Base-by-base conservation (phyloP, 1,284 basidiomycete genomes). In the Ganoderma meredithae region DNA sequence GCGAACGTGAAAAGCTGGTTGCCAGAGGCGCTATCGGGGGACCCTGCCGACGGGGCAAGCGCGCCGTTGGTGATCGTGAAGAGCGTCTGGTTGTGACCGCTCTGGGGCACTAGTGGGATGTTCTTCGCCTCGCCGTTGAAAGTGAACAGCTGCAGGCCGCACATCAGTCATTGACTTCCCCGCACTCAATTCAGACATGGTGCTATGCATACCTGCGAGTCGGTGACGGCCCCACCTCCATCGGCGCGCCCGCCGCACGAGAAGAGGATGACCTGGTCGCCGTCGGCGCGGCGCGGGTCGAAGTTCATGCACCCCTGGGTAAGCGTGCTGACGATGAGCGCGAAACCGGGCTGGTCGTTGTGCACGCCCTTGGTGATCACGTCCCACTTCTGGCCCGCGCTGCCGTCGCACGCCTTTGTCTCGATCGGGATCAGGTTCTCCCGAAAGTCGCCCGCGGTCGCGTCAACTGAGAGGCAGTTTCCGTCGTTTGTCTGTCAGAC, bases 261-360 rank as follows among this genome's bases (percentile, higher is more conserved):
- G 64, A 65, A 65, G 59, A 65, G 59, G 47, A 55, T 60, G 59
- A 65, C 64, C 64, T 65, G 64, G 59, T 65, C 49, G 39, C 60
- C 64, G 19, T 47, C 64, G 27, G 64, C 47, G 39, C 64, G 64
- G 33, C 64, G 44, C n/a, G 43, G 59, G 58, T 65, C 64, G 64
- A 65, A 60, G 59, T 53, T 61, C 47, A 65, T 17, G 64, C 64
- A 65, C 9, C 58, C 64, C 44, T 65, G 43, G 19, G 64, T 65
- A 33, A 65, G 64, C 25, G 59, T 44, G 49, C 59, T 61, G 39
- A 65, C 64, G 47, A 65, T 6, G 58, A 60, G 58, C 64, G 64
- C 40, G 25, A 58, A 47, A 8, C 64, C 64, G 39, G 64, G 47
- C 36, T 53, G 47, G 58, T 65, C 36, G 36, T 65, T 25, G 59